Evolutionary conservation across 108 stramenopile species (phyloP).

Genomic region (Aurantiochytrium sp.): DNA sequence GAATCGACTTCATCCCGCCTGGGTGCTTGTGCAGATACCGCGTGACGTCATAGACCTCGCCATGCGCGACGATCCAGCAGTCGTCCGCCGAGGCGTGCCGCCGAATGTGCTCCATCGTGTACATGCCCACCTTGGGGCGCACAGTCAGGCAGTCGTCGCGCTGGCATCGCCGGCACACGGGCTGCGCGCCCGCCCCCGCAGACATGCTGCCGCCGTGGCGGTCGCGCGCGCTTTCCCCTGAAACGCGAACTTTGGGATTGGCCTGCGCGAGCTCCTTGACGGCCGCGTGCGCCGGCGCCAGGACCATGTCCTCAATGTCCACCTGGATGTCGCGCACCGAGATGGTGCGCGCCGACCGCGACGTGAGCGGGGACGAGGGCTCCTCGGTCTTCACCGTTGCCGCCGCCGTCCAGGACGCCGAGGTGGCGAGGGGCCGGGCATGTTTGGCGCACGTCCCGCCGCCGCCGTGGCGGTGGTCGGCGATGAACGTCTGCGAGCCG

Average conservation of each 20-base stretch:
- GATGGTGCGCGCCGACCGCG: background rate
- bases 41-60: slow-evolving; percentile 62
- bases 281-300: background rate
- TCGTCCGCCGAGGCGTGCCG: background rate
- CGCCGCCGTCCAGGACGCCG: background rate
- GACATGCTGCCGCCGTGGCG: background rate
- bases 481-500: too few species aligned
- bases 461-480: too few species aligned
- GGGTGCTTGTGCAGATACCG: slow-evolving; percentile 53
- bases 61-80: slow-evolving; percentile 35
- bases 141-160: background rate
- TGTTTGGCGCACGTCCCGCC: too few species aligned
- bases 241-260: background rate
- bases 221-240: background rate
- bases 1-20: slow-evolving; percentile 49
- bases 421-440: too few species aligned
- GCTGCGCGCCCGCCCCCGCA: background rate
- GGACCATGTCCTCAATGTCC: slow-evolving; percentile 30
- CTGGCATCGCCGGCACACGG: background rate
- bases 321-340: background rate
- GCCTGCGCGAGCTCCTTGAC: background rate
- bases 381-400: background rate
- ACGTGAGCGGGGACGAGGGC: background rate
- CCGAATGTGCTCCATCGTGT: slow-evolving; percentile 7
- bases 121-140: background rate